Evolutionary conservation across 2,329 filamentous ascomycete genomes (phyloP).

Genomic region (Monilinia laxa): DNA sequence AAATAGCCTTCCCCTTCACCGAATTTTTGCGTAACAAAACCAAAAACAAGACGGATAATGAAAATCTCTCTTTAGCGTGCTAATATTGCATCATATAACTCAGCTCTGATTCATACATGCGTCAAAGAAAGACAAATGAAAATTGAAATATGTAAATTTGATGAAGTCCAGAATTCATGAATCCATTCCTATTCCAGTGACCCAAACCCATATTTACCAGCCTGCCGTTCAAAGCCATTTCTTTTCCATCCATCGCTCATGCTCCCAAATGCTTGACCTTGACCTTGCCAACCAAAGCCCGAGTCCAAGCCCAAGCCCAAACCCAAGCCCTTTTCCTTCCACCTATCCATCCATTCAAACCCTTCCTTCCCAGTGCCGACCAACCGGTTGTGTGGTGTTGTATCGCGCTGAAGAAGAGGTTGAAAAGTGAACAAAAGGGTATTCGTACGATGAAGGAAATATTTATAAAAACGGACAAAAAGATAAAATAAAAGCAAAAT

Average conservation of each 20-base stretch:
- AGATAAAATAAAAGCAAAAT: neutral
- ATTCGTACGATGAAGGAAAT: neutral
- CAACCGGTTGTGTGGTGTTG: slow-evolving; percentile 1
- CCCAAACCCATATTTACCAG: slow-evolving; percentile 13
- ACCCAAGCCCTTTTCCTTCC: neutral
- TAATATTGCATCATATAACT: neutral
- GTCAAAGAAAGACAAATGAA: neutral
- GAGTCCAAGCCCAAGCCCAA: neutral
- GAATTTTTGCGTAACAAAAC: neutral
- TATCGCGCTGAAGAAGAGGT: slow-evolving; percentile 6
- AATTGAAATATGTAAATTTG: neutral
- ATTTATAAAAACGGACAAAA: neutral
- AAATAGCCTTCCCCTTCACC: neutral
- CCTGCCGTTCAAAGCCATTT: neutral
- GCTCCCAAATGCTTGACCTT: slow-evolving; percentile 6
- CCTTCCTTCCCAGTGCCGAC: slow-evolving; percentile 3
- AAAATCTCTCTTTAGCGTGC: neutral
- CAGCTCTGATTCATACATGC: slow-evolving; percentile 3
- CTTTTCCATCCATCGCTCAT: slow-evolving; percentile 1
- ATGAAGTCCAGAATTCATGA: neutral
- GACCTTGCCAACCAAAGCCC: neutral
- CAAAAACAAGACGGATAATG: neutral
- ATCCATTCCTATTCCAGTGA: slow-evolving; percentile 2
- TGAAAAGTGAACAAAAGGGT: slow-evolving; percentile 5
- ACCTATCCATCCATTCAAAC: neutral